Conservation (phyloP, 75 land plant genomes). For the Pinus albicaulis region DNA sequence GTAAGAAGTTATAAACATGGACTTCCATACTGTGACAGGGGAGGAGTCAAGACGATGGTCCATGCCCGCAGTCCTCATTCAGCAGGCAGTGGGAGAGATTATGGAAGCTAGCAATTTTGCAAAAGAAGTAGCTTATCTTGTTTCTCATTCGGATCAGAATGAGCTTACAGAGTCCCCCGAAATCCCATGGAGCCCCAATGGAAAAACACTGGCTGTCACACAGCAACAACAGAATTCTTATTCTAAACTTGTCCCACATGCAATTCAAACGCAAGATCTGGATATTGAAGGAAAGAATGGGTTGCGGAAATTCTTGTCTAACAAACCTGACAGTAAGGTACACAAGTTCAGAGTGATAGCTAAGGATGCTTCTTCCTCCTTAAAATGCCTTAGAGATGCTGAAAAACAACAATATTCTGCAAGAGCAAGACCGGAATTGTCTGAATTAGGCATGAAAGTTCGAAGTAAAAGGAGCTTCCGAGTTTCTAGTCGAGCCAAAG, state of each 20-base stretch:
- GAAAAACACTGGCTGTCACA: neutral
- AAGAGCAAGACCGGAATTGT: neutral
- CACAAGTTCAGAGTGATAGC: neutral
- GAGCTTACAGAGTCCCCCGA: neutral
- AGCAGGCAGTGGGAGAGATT: conserved; percentile 63
- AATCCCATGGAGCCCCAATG: neutral
- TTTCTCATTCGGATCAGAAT: neutral
- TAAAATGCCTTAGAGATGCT: neutral
- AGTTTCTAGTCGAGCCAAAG: neutral
- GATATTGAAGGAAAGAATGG: neutral
- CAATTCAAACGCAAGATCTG: neutral
- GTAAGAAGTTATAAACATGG: too few relatives aligned
- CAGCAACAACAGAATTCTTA: neutral
- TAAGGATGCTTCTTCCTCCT: neutral
- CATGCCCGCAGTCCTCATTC: conserved; percentile 57
- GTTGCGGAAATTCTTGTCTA: neutral
- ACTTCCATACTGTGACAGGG: conserved; percentile 18
- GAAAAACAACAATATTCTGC: neutral
- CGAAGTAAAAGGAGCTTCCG: neutral
- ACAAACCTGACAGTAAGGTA: neutral
- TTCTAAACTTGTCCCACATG: neutral
- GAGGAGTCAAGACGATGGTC: conserved; percentile 59
- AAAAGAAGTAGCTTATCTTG: conserved; percentile 25
- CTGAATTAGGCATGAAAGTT: neutral
- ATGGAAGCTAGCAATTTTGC: conserved; percentile 53